Percentiles rank a stretch among this genome's conserved stretches.
Conservation (phyloP, 2,329 filamentous ascomycete species). For the Harringtonia aguacate region DNA sequence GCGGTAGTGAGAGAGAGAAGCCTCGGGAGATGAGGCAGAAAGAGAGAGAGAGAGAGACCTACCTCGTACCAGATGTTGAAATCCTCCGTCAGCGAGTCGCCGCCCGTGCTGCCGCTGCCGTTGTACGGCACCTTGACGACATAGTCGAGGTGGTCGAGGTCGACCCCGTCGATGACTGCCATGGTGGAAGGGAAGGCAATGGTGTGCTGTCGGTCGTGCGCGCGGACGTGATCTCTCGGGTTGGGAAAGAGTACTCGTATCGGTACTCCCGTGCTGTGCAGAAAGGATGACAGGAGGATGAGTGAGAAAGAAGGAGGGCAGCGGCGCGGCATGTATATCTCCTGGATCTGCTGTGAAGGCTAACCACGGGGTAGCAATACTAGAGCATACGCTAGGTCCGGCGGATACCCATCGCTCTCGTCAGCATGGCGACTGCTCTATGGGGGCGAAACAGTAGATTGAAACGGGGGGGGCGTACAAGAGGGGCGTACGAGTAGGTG, state of each 20-base stretch:
- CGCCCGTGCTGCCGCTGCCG: conserved; percentile 52
- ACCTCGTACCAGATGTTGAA: conserved; percentile 73
- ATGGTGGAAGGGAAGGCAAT: conserved; percentile 13
- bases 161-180: conserved; percentile 24
- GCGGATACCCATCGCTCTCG: too few relatives aligned
- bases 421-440: too few relatives aligned
- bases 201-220: not conserved
- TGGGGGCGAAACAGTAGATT: too few relatives aligned
- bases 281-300: not conserved
- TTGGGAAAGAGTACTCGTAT: too few relatives aligned
- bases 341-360: too few relatives aligned
- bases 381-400: too few relatives aligned
- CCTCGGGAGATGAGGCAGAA: too few relatives aligned
- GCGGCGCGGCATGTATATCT: not conserved
- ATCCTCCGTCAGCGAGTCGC: conserved; percentile 55
- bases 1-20: conserved; percentile 14
- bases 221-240: too few relatives aligned
- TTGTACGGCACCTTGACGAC: conserved; percentile 47
- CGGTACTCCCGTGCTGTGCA: not conserved
- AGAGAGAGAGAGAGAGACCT: conserved; percentile 20
- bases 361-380: too few relatives aligned
- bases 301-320: not conserved
- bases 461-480: too few relatives aligned
- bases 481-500: too few relatives aligned
- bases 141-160: conserved; percentile 34